Conservation (phyloP, 2,329 filamentous ascomycete species). For the Mycosphaerella sp. region DNA sequence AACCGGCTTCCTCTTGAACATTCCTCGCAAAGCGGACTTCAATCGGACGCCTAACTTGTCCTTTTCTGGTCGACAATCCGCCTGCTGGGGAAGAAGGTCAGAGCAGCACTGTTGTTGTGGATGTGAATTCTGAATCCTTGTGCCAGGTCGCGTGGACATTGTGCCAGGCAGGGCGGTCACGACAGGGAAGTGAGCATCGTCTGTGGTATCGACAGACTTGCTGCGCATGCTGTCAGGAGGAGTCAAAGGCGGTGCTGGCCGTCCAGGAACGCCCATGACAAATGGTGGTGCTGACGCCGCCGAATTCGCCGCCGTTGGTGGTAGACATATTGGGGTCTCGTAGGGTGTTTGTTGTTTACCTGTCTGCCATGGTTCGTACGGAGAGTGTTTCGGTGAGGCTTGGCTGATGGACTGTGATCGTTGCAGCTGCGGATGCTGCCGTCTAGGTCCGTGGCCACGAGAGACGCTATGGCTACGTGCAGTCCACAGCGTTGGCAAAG, state of each 20-base stretch:
- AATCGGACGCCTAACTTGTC: not conserved
- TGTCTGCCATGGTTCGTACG: not conserved
- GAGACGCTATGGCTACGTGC: slow-evolving; percentile 1
- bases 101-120: not conserved
- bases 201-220: not conserved
- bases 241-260: not conserved
- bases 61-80: not conserved
- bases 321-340: not conserved
- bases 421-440: not conserved
- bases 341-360: not conserved
- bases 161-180: not conserved
- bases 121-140: too few species aligned
- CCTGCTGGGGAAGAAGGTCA: too few species aligned
- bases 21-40: not conserved
- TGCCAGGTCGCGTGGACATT: not conserved
- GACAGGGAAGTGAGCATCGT: not conserved
- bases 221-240: slow-evolving; percentile 2
- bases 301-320: not conserved
- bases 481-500: not conserved
- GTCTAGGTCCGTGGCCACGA: not conserved
- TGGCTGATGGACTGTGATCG: not conserved
- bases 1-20: slow-evolving; percentile 2
- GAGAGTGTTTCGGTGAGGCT: not conserved
- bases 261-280: not conserved
- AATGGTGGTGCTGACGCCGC: not conserved